phyloP scores from a whole-genome alignment of 2,329 filamentous ascomycete species.

The Pseudogymnoascus sp. region DNA sequence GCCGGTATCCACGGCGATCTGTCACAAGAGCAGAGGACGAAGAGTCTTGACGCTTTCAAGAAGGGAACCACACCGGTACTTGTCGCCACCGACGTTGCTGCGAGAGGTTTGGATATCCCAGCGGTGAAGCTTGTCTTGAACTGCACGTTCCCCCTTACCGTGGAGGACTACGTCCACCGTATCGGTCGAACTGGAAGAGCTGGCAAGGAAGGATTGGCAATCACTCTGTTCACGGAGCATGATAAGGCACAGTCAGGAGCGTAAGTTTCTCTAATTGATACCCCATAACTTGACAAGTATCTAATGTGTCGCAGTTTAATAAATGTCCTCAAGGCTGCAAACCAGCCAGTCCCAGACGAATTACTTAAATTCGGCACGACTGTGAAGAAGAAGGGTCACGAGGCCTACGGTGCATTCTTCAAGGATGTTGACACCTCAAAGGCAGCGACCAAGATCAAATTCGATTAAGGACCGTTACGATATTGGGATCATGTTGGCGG shows the following conservation, averaged over 20 bases:
- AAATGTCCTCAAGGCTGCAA: constrained; percentile 90
- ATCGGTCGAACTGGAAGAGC: constrained; percentile 94
- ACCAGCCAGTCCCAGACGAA: constrained; percentile 83
- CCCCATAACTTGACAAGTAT: not conserved
- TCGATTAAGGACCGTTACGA: constrained; percentile 51
- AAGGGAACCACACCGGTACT: constrained; percentile 72
- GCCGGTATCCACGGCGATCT: constrained; percentile 92
- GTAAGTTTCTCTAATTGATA: constrained; percentile 46
- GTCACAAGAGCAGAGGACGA: constrained; percentile 79
- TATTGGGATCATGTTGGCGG: constrained; percentile 13
- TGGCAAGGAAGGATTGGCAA: constrained; percentile 79
- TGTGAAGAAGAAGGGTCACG: constrained; percentile 97
- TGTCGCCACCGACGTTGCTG: constrained; percentile 94
- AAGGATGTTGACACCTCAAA: constrained; percentile 81
- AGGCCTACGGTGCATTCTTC: constrained; percentile 91
- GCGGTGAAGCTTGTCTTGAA: constrained; percentile 94
- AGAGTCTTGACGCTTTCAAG: constrained; percentile 88
- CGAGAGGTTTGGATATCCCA: constrained; percentile 89
- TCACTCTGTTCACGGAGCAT: constrained; percentile 91
- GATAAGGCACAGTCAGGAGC: constrained; percentile 88
- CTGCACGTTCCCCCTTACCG: constrained; percentile 71
- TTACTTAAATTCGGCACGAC: constrained; percentile 94
- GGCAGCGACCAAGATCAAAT: constrained; percentile 85
- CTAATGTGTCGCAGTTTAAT: constrained; percentile 55
- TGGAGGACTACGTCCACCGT: constrained; percentile 95